A percentile compares a stretch with the other conserved stretches of the same genome.
Evolutionary conservation across 805 yeast genomes (phyloP).

Genomic region (Yamadazyma olivae): DNA sequence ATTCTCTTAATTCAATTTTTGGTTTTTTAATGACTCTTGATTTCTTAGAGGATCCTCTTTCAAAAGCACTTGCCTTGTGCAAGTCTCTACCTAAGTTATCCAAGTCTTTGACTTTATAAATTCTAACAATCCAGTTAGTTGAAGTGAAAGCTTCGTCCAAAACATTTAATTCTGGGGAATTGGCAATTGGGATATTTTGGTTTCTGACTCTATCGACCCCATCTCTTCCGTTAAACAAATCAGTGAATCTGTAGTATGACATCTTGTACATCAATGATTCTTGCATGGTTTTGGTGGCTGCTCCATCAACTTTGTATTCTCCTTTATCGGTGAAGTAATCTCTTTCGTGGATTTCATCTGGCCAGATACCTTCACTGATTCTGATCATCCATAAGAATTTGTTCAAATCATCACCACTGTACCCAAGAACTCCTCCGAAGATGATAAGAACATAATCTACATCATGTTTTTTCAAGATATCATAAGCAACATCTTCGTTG

Average conservation of each 20-base stretch:
- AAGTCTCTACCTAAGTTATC: conserved; percentile 85
- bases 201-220: conserved; percentile 85
- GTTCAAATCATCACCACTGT: conserved; percentile 93
- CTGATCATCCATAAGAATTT: conserved; percentile 99
- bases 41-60: conserved; percentile 38
- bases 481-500: conserved; percentile 81
- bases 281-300: conserved; percentile 82
- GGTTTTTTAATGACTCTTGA: conserved; percentile 51
- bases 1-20: conserved; percentile 47
- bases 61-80: conserved; percentile 53
- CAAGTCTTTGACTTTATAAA: conserved; percentile 84
- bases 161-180: conserved; percentile 57
- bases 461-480: conserved; percentile 84
- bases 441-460: conserved; percentile 92
- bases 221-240: conserved; percentile 57
- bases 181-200: conserved; percentile 59
- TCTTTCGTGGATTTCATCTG: conserved; percentile 91
- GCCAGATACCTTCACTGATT: conserved; percentile 99
- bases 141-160: conserved; percentile 93
- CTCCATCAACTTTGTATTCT: conserved; percentile 81
- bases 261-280: conserved; percentile 92
- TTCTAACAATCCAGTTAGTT: conserved; percentile 95
- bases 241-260: conserved; percentile 85
- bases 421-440: conserved; percentile 93
- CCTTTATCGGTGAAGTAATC: conserved; percentile 81